Evolutionary conservation across 805 yeast species (phyloP).

Genomic region (Candida ascalaphidarum): DNA sequence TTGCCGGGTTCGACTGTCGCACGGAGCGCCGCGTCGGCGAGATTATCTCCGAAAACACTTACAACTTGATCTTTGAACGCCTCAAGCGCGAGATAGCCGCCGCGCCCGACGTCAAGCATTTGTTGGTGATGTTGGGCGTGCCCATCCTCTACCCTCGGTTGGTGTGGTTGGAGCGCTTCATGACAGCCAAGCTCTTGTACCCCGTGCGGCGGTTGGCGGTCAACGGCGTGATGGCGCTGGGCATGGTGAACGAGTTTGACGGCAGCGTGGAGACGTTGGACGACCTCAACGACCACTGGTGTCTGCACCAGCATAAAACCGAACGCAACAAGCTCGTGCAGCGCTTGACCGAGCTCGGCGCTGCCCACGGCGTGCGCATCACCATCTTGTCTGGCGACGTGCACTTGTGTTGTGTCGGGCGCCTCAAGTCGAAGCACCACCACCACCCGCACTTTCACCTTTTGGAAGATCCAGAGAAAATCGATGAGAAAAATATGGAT

Average conservation of each 20-base stretch:
- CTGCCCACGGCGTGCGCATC: constrained; percentile 55
- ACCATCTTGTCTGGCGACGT: constrained; percentile 92
- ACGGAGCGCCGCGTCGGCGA: constrained; percentile 70
- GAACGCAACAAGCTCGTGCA: constrained; percentile 72
- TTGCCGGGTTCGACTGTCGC: constrained; percentile 85
- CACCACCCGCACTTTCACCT: constrained; percentile 27
- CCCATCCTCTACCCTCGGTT: constrained; percentile 93
- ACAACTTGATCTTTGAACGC: constrained; percentile 53
- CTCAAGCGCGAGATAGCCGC: constrained; percentile 43
- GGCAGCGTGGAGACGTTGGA: constrained; percentile 88
- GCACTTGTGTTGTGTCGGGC: constrained; percentile 78
- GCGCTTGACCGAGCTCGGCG: constrained; percentile 58
- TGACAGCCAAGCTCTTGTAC: constrained; percentile 47
- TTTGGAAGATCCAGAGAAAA: constrained; percentile 12
- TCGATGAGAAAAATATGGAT: constrained; percentile 28
- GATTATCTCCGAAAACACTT: constrained; percentile 49
- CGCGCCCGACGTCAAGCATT: constrained; percentile 58
- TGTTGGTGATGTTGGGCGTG: constrained; percentile 81
- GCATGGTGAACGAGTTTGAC: constrained; percentile 84
- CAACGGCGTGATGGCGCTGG: constrained; percentile 52
- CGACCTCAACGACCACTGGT: constrained; percentile 96
- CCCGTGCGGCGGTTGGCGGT: constrained; percentile 58
- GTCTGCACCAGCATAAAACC: constrained; percentile 74
- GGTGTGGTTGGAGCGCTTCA: constrained; percentile 79
- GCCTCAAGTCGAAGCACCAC: constrained; percentile 54